Percentiles rank a stretch among this genome's conserved stretches.
Conservation (phyloP, 805 yeast genomes). For the Torulaspora microellipsoides region DNA sequence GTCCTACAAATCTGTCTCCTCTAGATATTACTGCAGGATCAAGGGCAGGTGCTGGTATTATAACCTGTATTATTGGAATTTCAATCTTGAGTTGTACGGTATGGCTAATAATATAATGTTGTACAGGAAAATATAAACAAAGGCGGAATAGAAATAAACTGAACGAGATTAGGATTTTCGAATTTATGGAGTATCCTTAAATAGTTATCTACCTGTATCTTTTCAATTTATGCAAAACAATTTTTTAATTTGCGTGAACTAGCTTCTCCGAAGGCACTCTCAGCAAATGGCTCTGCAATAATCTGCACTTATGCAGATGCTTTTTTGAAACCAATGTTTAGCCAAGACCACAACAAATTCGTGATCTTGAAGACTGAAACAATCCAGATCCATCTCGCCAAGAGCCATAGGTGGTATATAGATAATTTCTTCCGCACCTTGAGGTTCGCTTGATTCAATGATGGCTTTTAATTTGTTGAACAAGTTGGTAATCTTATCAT, state of each 20-base stretch:
- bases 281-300: constrained; percentile 10
- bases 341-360: constrained; percentile 22
- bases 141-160: no score
- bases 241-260: no score
- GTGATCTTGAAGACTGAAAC: constrained; percentile 33
- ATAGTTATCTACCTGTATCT: no score
- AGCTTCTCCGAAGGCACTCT: not conserved
- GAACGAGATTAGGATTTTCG: not conserved
- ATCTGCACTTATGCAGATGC: constrained; percentile 9
- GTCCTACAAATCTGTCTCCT: constrained; percentile 38
- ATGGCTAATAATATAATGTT: constrained; percentile 40
- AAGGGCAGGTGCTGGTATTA: constrained; percentile 65
- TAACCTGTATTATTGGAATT: constrained; percentile 53
- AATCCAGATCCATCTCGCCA: constrained; percentile 27
- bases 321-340: constrained; percentile 22
- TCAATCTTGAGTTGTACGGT: constrained; percentile 41
- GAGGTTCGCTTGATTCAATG: constrained; percentile 14
- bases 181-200: no score
- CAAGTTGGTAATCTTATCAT: constrained; percentile 15
- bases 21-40: constrained; percentile 44
- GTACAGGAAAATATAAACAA: no score
- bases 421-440: constrained; percentile 12
- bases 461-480: constrained; percentile 15
- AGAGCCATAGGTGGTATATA: constrained; percentile 20
- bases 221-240: no score